phyloP scores from a whole-genome alignment of 495 filamentous ascomycete genomes.

The Paragyromitra xinjiangensis region DNA sequence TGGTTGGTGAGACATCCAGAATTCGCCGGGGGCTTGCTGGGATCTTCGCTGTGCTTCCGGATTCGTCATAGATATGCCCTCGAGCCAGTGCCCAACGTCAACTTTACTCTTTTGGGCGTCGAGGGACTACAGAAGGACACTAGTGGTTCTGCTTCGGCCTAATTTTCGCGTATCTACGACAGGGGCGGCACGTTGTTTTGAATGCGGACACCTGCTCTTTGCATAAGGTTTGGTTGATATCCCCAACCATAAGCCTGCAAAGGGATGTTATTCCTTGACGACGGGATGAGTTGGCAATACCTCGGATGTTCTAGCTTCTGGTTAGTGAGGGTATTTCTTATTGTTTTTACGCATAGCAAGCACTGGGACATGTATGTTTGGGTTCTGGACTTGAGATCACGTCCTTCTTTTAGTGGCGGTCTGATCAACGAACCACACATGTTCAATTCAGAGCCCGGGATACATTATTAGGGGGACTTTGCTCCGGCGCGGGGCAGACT shows the following conservation, averaged over 20 bases:
- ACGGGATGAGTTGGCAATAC: slow-evolving; percentile 33
- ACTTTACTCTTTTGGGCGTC: background rate
- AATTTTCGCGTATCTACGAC: slow-evolving; percentile 19
- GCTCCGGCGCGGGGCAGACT: slow-evolving; percentile 24
- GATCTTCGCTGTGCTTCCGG: background rate
- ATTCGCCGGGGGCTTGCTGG: background rate
- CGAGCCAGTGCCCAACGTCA: background rate
- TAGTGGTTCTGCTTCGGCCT: slow-evolving; percentile 17
- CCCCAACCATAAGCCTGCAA: background rate
- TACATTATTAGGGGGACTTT: slow-evolving; percentile 12
- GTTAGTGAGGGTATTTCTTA: background rate
- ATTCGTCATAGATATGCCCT: background rate
- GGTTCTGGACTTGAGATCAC: slow-evolving; percentile 5
- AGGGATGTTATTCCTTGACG: slow-evolving; percentile 12
- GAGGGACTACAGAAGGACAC: slow-evolving; percentile 2
- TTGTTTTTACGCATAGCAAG: slow-evolving; percentile 1
- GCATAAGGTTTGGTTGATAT: slow-evolving; percentile 5
- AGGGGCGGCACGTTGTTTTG: slow-evolving; percentile 10
- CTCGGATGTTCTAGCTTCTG: background rate
- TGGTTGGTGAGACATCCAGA: background rate
- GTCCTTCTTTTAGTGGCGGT: background rate
- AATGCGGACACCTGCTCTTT: background rate
- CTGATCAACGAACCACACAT: slow-evolving; percentile 1
- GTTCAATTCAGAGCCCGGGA: slow-evolving; percentile 2
- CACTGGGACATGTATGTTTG: background rate